These are phyloP conservation scores for Adansonia digitata DNA, from an alignment of 345 rosid species.

Conservation along the genomic window DNA sequence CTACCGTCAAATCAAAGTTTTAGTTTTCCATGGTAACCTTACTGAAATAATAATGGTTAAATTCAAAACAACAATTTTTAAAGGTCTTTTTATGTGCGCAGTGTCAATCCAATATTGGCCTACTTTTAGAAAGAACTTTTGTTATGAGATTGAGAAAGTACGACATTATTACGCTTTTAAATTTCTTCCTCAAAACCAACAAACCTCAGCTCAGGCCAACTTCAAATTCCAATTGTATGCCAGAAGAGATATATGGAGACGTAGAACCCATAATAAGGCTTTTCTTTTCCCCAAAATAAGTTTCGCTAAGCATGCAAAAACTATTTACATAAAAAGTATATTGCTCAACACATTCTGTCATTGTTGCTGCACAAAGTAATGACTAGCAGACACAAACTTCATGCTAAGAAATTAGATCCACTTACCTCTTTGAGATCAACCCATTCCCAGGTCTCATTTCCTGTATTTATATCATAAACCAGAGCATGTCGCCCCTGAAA, in stretches of 20 bases:
- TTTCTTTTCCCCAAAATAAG: neutral
- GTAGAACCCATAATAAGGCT: neutral
- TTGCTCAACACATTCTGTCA: neutral
- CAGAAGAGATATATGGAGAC: neutral
- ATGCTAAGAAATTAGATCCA: neutral
- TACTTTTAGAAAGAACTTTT: neutral
- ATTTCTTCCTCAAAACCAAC: neutral
- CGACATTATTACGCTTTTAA: neutral
- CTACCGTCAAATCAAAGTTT: neutral
- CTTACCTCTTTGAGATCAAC: slow-evolving; percentile 88
- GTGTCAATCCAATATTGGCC: neutral
- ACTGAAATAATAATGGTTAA: neutral
- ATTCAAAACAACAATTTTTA: neutral
- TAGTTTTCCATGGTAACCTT: neutral
- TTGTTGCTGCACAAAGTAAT: neutral
- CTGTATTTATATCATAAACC: slow-evolving; percentile 69
- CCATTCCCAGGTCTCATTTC: slow-evolving; percentile 92
- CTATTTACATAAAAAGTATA: neutral
- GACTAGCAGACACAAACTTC: neutral
- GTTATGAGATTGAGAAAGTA: neutral
- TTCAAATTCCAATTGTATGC: neutral
- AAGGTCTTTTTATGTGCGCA: neutral
- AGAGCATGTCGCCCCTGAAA: slow-evolving; percentile 83
- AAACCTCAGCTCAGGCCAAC: neutral
- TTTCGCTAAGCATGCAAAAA: neutral